Evolutionary conservation across 1,284 basidiomycete species (phyloP), one percentile per base, ranked within the genome.

Genomic region (Megacollybia platyphylla): DNA sequence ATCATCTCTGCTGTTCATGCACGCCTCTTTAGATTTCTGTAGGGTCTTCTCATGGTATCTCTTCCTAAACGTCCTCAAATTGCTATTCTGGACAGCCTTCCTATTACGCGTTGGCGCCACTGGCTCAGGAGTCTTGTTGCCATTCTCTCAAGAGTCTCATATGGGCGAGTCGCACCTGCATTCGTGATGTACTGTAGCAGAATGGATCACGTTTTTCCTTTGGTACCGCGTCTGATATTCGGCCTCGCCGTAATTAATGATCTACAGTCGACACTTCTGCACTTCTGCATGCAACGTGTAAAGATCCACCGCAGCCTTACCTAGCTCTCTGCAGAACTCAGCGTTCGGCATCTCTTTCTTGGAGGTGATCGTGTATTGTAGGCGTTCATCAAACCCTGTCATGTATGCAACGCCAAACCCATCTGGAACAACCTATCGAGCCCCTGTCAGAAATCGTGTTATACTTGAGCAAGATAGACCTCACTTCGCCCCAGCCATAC

Each of bases 401-500:
- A 73, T 67, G 49, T 79, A 79, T 20, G 73, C 70, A 11, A 76
- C 65, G 26, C 79, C 79, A 46, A 76, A 79, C 4, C 79, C 79
- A 41, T 78, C 67, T 0, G 72, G 70, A 2, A 77, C 75, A 43
- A 90, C 86, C 67, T 75, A 47, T 34, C 36, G 44, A 44, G 48
- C 44, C 2, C 46, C 46, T 44, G 40, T 46, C n/a, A 38, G 17
- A 39, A 15, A n/a, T 26, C 13, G 28, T 20, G 30, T 29, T 35
- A 39, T 24, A 36, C 10, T 9, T 1, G 9, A 28, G 29, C n/a
- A 17, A 47, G 11, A 40, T n/a, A 24, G 50, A 15, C 15, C 60
- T 7, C 44, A 75, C 76, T 67, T 87, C 86, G 42, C 87, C 87
- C 82, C 85, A 91, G 28, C 89, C 89, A 61, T 92, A 93, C 17